These are phyloP conservation scores for Fusarium tricinctum DNA, from an alignment of 2,329 filamentous ascomycete species.

Conservation along the genomic window DNA sequence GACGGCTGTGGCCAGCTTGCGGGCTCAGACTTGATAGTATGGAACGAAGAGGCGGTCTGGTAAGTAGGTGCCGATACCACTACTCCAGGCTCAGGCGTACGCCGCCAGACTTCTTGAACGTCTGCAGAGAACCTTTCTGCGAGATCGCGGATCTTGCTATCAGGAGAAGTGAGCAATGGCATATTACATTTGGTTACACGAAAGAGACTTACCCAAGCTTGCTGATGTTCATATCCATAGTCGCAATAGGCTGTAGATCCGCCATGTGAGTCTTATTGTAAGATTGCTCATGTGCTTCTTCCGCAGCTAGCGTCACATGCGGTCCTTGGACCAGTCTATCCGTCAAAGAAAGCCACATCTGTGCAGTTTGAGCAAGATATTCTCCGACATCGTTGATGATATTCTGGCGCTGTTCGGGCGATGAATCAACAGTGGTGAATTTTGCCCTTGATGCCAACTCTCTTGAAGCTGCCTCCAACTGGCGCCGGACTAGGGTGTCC, in stretches of 20 bases:
- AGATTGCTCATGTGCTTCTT: slow-evolving; percentile 50
- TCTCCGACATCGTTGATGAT: slow-evolving; percentile 55
- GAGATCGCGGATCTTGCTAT: slow-evolving; percentile 55
- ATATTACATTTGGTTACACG: slow-evolving; percentile 1
- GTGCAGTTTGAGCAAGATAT: slow-evolving; percentile 54
- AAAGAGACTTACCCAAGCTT: slow-evolving; percentile 53
- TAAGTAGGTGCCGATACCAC: slow-evolving; percentile 27
- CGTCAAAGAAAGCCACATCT: slow-evolving; percentile 53
- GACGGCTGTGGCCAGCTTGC: slow-evolving; percentile 34
- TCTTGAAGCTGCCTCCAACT: slow-evolving; percentile 47
- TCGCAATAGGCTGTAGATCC: slow-evolving; percentile 50
- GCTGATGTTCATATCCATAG: slow-evolving; percentile 53
- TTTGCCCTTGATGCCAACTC: slow-evolving; percentile 43
- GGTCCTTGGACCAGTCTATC: slow-evolving; percentile 53
- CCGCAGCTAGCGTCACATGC: slow-evolving; percentile 51
- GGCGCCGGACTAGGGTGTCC: slow-evolving; percentile 49
- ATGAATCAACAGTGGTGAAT: slow-evolving; percentile 16
- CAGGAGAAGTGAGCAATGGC: slow-evolving; percentile 28
- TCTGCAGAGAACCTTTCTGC: slow-evolving; percentile 54
- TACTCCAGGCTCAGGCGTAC: slow-evolving; percentile 32
- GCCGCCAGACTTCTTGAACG: slow-evolving; percentile 53
- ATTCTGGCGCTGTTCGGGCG: slow-evolving; percentile 44
- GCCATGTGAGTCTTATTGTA: slow-evolving; percentile 45
- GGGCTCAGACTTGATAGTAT: slow-evolving; percentile 44
- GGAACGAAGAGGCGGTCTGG: slow-evolving; percentile 45